Percentiles rank a stretch among this genome's conserved stretches.
Conservation (phyloP, 495 filamentous ascomycete species). For the Bacidia gigantensis region DNA sequence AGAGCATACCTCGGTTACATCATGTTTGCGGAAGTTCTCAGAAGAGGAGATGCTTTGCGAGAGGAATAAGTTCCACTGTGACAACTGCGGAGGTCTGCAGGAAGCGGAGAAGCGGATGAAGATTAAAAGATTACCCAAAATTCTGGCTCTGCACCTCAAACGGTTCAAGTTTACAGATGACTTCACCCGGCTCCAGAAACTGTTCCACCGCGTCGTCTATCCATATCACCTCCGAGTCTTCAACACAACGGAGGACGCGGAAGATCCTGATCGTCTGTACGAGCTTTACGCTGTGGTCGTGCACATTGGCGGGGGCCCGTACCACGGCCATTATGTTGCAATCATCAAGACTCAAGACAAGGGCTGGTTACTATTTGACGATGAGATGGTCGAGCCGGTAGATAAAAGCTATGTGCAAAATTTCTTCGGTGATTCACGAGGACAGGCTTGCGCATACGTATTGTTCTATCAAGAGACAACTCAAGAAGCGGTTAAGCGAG, state of each 20-base stretch:
- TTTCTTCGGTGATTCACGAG: conserved; percentile 89
- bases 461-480: conserved; percentile 97
- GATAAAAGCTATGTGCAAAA: conserved; percentile 94
- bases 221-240: conserved; percentile 93
- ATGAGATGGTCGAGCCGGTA: conserved; percentile 96
- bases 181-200: conserved; percentile 60
- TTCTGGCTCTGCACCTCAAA: conserved; percentile 85
- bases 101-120: conserved; percentile 99
- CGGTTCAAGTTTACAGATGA: conserved; percentile 98
- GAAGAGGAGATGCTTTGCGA: conserved; percentile 98
- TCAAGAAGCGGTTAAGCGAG: conserved; percentile 67
- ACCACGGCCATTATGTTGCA: conserved; percentile 93
- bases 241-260: conserved; percentile 94
- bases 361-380: conserved; percentile 92
- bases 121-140: conserved; percentile 85
- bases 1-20: conserved; percentile 90
- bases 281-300: conserved; percentile 98
- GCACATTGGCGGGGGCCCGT: conserved; percentile 94
- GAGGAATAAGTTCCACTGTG: conserved; percentile 96
- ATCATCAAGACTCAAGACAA: conserved; percentile 96
- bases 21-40: conserved; percentile 88
- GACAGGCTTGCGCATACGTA: conserved; percentile 89
- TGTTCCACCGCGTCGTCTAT: conserved; percentile 94
- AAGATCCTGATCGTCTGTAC: conserved; percentile 88
- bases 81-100: conserved; percentile 90